These are phyloP conservation scores for Vitis rupestris DNA, from an alignment of 164 flowering plant species.

Conservation along the genomic window DNA sequence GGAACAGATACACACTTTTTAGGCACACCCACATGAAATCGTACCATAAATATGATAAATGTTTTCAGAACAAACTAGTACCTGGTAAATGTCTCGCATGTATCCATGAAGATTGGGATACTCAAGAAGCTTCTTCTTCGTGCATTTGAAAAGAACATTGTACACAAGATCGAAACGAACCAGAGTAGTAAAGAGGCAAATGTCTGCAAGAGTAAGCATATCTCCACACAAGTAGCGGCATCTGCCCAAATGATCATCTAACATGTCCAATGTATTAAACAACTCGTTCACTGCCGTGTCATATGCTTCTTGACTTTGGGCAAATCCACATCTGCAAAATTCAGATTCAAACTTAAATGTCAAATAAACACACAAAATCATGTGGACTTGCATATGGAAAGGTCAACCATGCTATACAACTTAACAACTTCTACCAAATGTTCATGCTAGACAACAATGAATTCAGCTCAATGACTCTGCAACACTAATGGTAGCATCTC, in stretches of 20 bases:
- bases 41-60: neutral
- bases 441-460: no score
- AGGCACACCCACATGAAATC: neutral
- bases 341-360: no score
- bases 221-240: slow-evolving; percentile 84
- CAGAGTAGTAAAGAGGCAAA: slow-evolving; percentile 88
- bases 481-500: no score
- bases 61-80: slow-evolving; percentile 6
- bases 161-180: slow-evolving; percentile 87
- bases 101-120: slow-evolving; percentile 80
- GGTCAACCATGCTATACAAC: no score
- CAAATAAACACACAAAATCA: no score
- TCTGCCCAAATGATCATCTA: slow-evolving; percentile 69
- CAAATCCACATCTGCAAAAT: slow-evolving; percentile 81
- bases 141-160: slow-evolving; percentile 87
- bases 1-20: neutral
- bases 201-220: slow-evolving; percentile 73
- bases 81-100: slow-evolving; percentile 91
- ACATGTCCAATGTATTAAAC: slow-evolving; percentile 66
- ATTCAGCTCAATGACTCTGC: no score
- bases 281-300: slow-evolving; percentile 66
- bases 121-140: slow-evolving; percentile 89
- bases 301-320: slow-evolving; percentile 95
- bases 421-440: no score
- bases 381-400: no score